Base-by-base conservation (phyloP, 345 rosid species). In the Eucalyptus sideroxylon region DNA sequence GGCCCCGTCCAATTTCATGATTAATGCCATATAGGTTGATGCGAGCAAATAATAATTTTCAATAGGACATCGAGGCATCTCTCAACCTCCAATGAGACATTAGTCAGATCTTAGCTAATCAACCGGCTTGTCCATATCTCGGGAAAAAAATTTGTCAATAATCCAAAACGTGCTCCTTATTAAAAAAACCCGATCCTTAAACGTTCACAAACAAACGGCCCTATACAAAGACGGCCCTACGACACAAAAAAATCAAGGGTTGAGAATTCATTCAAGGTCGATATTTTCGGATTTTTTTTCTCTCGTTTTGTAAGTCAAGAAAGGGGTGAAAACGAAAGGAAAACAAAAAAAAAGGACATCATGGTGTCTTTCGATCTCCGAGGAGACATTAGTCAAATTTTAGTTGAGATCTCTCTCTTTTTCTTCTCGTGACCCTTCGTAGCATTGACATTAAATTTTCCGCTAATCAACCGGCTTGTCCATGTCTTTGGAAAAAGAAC, bases 161-260 rank as follows among this genome's bases (percentile, higher is more conserved):
- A 56, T 56, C 14, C 27, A 24, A 26, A 56, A 24, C 14, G 0
- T 10, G 14, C 6, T 69, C 42, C 37, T 69, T 3, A 12, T 60
- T 12, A 21, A 51, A 51, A 51, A 51, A 69, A 34, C 3, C 26
- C 4, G 2, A 5, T 19, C 17, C 44, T 17, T 9, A 72, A 16
- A 17, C 16, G 17, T n/a, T 16, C 77, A n/a, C 37, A 6, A 65
- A 14, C 15, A 65, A 65, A 65, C 19, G 16, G 5, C 19, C 11
- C 5, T 1, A n/a, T 15, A 15, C 2, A 2, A n/a, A n/a, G 77
- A 15, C 10, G 37, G 31, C 59, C 69, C 16, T 1, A 9, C 4
- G 16, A 60, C 31, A 27, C 8, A 60, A 27, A 60, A 53, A 21
- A 53, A 53, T 53, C 26, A 53, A 53, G 59, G 59, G 59, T 53